Conservation (phyloP, 495 filamentous ascomycete genomes). For the Penicillium herquei region DNA sequence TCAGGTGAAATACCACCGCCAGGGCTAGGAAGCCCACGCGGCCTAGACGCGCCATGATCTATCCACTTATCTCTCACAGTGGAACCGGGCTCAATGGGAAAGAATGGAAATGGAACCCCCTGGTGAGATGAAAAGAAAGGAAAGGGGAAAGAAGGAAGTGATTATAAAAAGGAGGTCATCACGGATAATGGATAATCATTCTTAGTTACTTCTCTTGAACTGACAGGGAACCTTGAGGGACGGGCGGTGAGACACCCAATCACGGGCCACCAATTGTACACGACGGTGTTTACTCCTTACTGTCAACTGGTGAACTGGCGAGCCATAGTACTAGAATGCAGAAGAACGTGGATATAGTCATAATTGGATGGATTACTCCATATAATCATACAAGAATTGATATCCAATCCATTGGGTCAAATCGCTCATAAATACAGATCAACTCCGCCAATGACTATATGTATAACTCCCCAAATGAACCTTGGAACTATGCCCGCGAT, state of each 20-base stretch:
- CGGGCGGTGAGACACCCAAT: constrained; percentile 33
- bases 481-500: neutral
- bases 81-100: constrained; percentile 9
- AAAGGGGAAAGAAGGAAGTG: constrained; percentile 2
- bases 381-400: too few relatives aligned
- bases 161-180: constrained; percentile 22
- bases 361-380: too few relatives aligned
- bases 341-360: too few relatives aligned
- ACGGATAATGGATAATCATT: constrained; percentile 14
- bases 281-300: constrained; percentile 19
- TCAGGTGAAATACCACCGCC: constrained; percentile 88
- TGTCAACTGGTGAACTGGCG: too few relatives aligned
- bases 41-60: constrained; percentile 72
- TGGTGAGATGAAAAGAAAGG: constrained; percentile 11
- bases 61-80: constrained; percentile 16
- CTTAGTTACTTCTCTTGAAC: neutral
- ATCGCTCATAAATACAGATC: neutral
- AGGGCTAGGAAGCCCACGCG: constrained; percentile 88
- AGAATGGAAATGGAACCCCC: constrained; percentile 20
- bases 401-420: neutral
- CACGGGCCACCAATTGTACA: constrained; percentile 24
- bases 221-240: constrained; percentile 26
- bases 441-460: neutral
- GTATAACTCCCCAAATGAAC: neutral
- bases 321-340: too few relatives aligned